Evolutionary conservation across 1,284 basidiomycete species (phyloP), one percentile per base, ranked within the genome.

Genomic region (Limonomyces culmigenus): DNA sequence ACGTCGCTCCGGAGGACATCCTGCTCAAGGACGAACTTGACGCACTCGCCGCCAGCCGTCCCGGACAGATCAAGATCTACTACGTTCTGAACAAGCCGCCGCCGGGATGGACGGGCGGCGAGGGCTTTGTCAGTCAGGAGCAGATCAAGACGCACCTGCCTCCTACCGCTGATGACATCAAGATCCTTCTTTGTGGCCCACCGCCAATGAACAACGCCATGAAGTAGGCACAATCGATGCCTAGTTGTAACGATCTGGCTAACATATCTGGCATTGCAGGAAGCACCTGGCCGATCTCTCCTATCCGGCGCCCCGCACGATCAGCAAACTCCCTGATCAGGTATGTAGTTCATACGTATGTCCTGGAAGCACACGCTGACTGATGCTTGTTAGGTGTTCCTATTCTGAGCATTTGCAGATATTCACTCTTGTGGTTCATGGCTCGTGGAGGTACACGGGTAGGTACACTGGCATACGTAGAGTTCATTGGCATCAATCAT

Each of bases 31-130:
- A 76, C 39, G 89, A 96, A 54, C 70, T 93, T 36, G 87, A 92
- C 51, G 64, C 71, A 42, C 74, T 97, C 19, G 75, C 71, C 11
- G 59, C 66, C 37, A 64, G 65, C 46, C 66, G 93, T 54, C 59
- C 67, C 15, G 56, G 65, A 37, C 71, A 76, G 45, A 87, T 98
- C 69, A 74, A 70, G 42, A 67, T 96, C 37, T 75, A 74, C 61
- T 92, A 93, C 57, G 85, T 93, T 39, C 72, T 98, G 49, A 95
- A 98, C 67, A 88, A 88, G 60, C 76, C 91, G 4, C 89, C 92
- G 11, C 60, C 67, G 31, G 67, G 59, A 44, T 98, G 93, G 93
- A 70, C 64, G 14, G 85, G 85, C 34, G 91, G 88, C 42, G 71
- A 77, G 37, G 93, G 93, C 31, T 98, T 95, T 50, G 84, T 98